Conservation (phyloP, 768 basidiomycete genomes). For the Termitomyces heimii region DNA sequence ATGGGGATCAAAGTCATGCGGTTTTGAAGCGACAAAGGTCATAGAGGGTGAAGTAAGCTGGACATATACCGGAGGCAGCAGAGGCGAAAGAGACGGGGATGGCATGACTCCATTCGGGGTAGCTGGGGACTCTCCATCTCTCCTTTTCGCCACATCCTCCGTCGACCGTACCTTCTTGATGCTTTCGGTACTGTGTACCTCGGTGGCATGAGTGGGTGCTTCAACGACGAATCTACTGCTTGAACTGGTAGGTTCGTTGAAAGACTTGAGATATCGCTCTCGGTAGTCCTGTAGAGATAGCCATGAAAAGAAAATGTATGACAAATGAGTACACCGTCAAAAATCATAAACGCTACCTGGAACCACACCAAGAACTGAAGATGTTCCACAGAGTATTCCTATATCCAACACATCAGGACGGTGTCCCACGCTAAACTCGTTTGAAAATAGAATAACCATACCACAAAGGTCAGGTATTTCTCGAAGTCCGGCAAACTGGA, state of each 20-base stretch:
- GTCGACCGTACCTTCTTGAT: constrained; percentile 17
- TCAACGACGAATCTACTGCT: constrained; percentile 18
- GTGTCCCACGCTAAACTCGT: constrained; percentile 5
- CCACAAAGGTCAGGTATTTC: constrained; percentile 19
- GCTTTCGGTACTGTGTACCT: constrained; percentile 8
- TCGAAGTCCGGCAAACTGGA: constrained; percentile 25
- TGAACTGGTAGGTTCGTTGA: constrained; percentile 14
- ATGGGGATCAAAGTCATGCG: neutral
- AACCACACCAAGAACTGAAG: constrained; percentile 32
- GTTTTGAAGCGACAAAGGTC: constrained; percentile 3
- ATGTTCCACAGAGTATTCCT: constrained; percentile 26
- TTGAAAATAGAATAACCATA: constrained; percentile 13
- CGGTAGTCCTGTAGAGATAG: constrained; percentile 26
- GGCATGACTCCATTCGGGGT: constrained; percentile 1
- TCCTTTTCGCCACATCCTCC: neutral
- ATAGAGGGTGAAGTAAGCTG: constrained; percentile 11
- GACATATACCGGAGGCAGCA: constrained; percentile 9
- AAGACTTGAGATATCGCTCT: constrained; percentile 24
- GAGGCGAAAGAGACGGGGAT: constrained; percentile 3
- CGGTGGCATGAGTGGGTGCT: constrained; percentile 4
- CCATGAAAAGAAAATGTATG: neutral
- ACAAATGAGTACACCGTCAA: constrained; percentile 2
- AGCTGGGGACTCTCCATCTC: neutral
- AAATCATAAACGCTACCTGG: constrained; percentile 18
- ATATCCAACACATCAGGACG: constrained; percentile 16